phyloP scores from a whole-genome alignment of 192 early-diverging fungal species.

The Neocallimastix lanati region DNA sequence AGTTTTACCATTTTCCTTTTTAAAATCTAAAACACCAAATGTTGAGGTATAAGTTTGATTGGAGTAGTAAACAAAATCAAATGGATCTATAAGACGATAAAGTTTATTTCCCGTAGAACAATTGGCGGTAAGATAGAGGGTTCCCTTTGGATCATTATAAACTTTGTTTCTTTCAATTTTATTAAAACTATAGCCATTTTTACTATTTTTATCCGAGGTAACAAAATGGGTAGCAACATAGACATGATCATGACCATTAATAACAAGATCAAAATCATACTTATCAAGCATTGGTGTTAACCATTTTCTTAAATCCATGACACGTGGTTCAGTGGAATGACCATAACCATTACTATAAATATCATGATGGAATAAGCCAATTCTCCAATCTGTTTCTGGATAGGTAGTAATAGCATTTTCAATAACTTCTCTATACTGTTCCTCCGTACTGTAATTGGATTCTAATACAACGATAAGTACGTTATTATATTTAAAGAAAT shows the following conservation, averaged over 20 bases:
- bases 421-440: background rate
- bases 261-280: background rate
- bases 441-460: background rate
- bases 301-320: background rate
- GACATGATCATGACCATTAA: too few species aligned
- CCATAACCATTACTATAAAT: background rate
- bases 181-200: background rate
- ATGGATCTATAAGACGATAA: background rate
- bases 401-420: background rate
- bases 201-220: background rate
- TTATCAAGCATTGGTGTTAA: background rate
- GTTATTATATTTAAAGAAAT: background rate
- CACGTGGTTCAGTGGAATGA: background rate
- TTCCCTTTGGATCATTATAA: background rate
- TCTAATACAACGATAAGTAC: background rate
- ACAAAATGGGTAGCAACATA: background rate
- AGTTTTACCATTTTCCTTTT: background rate
- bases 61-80: background rate
- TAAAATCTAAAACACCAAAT: background rate
- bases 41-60: background rate
- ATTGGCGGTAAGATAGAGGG: background rate
- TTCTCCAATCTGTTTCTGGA: background rate
- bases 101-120: background rate
- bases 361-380: background rate
- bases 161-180: background rate